These are phyloP conservation scores for Lachancea dasiensis DNA, from an alignment of 805 yeast genomes.

Conservation along the genomic window DNA sequence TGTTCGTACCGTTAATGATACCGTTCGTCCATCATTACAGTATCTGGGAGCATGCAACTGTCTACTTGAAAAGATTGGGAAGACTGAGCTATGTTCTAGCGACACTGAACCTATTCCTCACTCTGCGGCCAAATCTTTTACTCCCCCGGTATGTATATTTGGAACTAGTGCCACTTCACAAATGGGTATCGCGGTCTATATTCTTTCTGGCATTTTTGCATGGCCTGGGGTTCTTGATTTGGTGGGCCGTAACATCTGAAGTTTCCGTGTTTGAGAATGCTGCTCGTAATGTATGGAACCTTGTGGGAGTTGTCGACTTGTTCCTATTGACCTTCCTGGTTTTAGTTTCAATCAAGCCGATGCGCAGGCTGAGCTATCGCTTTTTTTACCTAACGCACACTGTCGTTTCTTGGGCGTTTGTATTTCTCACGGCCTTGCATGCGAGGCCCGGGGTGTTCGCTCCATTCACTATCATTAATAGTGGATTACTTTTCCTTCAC, in stretches of 20 bases:
- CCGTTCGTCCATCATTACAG: constrained; percentile 33
- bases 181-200: constrained; percentile 63
- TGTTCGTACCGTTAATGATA: constrained; percentile 31
- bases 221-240: constrained; percentile 43
- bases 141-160: constrained; percentile 43
- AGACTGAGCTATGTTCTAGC: constrained; percentile 52
- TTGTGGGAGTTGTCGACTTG: constrained; percentile 47
- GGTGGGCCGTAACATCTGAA: constrained; percentile 41
- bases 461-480: constrained; percentile 27
- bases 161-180: constrained; percentile 52
- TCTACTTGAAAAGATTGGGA: constrained; percentile 51
- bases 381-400: constrained; percentile 55
- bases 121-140: constrained; percentile 50
- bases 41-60: constrained; percentile 22
- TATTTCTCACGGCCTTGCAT: constrained; percentile 47
- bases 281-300: constrained; percentile 33
- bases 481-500: constrained; percentile 15
- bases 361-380: constrained; percentile 46
- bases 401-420: constrained; percentile 40
- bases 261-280: constrained; percentile 33
- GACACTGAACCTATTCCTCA: constrained; percentile 52
- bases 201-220: constrained; percentile 44
- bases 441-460: constrained; percentile 63
- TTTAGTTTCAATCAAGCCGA: constrained; percentile 41
- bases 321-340: constrained; percentile 34